These are phyloP conservation scores for Cyberlindnera petersonii DNA, from an alignment of 805 yeast species.

Conservation along the genomic window DNA sequence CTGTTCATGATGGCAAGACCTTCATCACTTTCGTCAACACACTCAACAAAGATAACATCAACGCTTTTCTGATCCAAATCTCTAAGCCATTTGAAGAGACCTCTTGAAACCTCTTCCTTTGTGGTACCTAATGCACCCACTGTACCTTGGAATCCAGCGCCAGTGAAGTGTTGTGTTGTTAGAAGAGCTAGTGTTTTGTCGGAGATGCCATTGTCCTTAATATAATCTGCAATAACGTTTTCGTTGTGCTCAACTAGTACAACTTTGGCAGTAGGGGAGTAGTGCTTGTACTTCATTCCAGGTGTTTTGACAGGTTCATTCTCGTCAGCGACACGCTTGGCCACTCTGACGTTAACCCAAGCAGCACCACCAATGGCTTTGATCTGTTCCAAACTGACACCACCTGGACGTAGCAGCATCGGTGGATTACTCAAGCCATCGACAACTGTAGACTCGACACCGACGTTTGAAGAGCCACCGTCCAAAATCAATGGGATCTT, in stretches of 20 bases:
- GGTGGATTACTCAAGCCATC: slow-evolving; percentile 89
- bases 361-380: slow-evolving; percentile 54
- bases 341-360: slow-evolving; percentile 65
- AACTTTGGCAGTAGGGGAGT: slow-evolving; percentile 87
- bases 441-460: slow-evolving; percentile 90
- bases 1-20: slow-evolving; percentile 96
- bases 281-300: slow-evolving; percentile 96
- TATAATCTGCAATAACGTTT: slow-evolving; percentile 22
- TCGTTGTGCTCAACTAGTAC: slow-evolving; percentile 54
- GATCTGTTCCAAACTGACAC: slow-evolving; percentile 78
- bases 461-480: slow-evolving; percentile 86
- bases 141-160: slow-evolving; percentile 21
- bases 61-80: slow-evolving; percentile 64
- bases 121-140: slow-evolving; percentile 39
- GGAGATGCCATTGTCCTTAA: slow-evolving; percentile 27
- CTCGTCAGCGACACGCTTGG: slow-evolving; percentile 54
- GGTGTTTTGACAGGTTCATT: slow-evolving; percentile 87
- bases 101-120: slow-evolving; percentile 62
- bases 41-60: slow-evolving; percentile 79
- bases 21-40: slow-evolving; percentile 67
- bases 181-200: slow-evolving; percentile 48
- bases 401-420: slow-evolving; percentile 89
- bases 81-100: slow-evolving; percentile 68
- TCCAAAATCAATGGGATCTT: slow-evolving; percentile 81
- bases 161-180: slow-evolving; percentile 31